Evolutionary conservation across 2,329 filamentous ascomycete genomes (phyloP), one percentile per base, ranked within the genome.

Genomic region (Diplodia corticola): DNA sequence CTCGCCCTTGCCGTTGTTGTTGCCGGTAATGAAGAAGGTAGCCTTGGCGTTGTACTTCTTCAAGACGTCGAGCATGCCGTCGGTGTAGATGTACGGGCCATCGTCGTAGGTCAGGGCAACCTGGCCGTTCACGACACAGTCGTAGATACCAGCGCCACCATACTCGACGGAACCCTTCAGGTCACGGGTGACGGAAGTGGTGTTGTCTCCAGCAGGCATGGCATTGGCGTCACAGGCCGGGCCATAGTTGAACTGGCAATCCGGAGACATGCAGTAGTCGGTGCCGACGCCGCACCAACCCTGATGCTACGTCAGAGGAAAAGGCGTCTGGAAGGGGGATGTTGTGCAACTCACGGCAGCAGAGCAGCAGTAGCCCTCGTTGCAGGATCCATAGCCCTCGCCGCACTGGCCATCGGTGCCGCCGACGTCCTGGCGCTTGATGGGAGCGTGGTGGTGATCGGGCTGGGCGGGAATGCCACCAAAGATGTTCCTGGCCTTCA

Each of bases 41-140:
- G 87, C 88, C 69, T 86, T 88, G 15, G 86, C 87, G 30, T 83
- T 79, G 72, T 89, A 88, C 28, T 78, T 80, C 67, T 82, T 81
- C 53, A 91, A 81, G 64, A 88, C 80, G 71, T 90, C 85, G 13
- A 90, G 80, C 13, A 91, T 81, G 68, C 88, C 83, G 48, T 78
- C 76, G 1, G 88, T 90, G 74, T 87, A 89, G 22, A 81, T 75
- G 69, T 85, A 85, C 24, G 88, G 88, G 1, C 88, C 88, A 73
- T 90, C 88, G 70, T 90, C 88, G 70, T 85, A 90, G 0, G 88
- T 90, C 65, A 91, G 74, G 20, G 88, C 88, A 70, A 91, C 82
- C 12, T 85, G 85, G 63, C 87, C 86, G 2, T 82, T 79, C 4
- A 80, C 79, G n/a, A 77, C 77, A 69, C 85, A 88, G 68, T 81